phyloP scores from a whole-genome alignment of 495 filamentous ascomycete species.

The Copromyces sp. region DNA sequence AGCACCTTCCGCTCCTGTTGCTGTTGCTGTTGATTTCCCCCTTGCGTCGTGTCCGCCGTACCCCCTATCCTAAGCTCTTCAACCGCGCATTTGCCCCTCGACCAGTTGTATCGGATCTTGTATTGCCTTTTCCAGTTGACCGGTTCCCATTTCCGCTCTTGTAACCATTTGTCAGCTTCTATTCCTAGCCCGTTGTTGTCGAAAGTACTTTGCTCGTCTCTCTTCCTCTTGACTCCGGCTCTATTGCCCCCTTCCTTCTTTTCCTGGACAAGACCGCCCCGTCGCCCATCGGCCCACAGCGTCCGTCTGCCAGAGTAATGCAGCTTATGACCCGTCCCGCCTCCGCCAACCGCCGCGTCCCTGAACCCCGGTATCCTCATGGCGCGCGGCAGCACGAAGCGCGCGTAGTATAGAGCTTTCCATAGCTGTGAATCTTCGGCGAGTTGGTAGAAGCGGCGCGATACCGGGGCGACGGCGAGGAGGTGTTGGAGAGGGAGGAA shows the following conservation, averaged over 20 bases:
- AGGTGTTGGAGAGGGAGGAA: constrained; percentile 61
- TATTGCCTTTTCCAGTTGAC: constrained; percentile 80
- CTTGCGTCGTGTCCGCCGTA: constrained; percentile 3
- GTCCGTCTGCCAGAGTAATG: constrained; percentile 63
- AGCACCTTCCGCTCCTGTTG: constrained; percentile 34
- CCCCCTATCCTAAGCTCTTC: constrained; percentile 58
- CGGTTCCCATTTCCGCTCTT: constrained; percentile 13
- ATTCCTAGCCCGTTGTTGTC: neutral
- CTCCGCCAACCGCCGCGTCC: constrained; percentile 24
- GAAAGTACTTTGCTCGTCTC: neutral
- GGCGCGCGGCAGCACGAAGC: constrained; percentile 79
- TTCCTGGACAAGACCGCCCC: constrained; percentile 37
- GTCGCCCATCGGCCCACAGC: constrained; percentile 67
- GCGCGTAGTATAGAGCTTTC: constrained; percentile 80
- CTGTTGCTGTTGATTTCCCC: neutral
- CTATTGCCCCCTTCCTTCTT: constrained; percentile 16
- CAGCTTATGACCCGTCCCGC: constrained; percentile 27
- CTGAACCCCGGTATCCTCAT: constrained; percentile 62
- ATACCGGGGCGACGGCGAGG: constrained; percentile 63
- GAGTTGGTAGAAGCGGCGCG: constrained; percentile 65
- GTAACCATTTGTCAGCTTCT: neutral
- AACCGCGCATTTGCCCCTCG: constrained; percentile 67
- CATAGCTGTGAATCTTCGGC: constrained; percentile 80
- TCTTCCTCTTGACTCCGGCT: neutral
- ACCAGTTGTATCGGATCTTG: constrained; percentile 87